Evolutionary conservation across 495 filamentous ascomycete genomes (phyloP).

Genomic region (Podospora didyma): DNA sequence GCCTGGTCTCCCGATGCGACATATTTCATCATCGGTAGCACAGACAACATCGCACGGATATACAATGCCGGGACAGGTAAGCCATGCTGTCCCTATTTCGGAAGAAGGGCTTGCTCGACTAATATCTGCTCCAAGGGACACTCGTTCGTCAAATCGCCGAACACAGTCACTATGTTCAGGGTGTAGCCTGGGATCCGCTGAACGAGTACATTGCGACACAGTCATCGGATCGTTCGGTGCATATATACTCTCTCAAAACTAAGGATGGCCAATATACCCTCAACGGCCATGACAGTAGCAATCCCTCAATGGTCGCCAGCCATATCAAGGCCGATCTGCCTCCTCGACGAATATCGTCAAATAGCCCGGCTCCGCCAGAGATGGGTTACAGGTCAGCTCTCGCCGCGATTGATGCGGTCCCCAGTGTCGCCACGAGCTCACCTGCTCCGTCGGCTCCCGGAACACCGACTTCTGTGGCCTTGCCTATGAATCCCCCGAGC

Average conservation of each 20-base stretch:
- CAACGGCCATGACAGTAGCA: slow-evolving; percentile 37
- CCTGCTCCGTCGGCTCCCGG: slow-evolving; percentile 89
- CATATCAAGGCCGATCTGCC: slow-evolving; percentile 86
- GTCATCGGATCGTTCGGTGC: slow-evolving; percentile 94
- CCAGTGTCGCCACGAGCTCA: slow-evolving; percentile 62
- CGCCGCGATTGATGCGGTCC: slow-evolving; percentile 47
- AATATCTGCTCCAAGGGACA: slow-evolving; percentile 53
- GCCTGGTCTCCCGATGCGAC: slow-evolving; percentile 96
- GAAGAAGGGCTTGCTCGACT: slow-evolving; percentile 1
- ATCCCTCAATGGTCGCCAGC: slow-evolving; percentile 44
- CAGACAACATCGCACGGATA: slow-evolving; percentile 97
- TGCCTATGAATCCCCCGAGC: slow-evolving; percentile 94
- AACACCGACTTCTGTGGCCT: slow-evolving; percentile 82
- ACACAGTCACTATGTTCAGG: slow-evolving; percentile 98
- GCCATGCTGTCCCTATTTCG: neutral
- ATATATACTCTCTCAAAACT: slow-evolving; percentile 92
- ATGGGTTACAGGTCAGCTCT: slow-evolving; percentile 55
- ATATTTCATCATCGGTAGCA: slow-evolving; percentile 97
- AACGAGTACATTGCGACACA: slow-evolving; percentile 99
- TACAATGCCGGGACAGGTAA: slow-evolving; percentile 92
- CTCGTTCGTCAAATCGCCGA: slow-evolving; percentile 96
- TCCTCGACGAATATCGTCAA: slow-evolving; percentile 80
- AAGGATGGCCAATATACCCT: slow-evolving; percentile 95
- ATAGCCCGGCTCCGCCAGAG: slow-evolving; percentile 90
- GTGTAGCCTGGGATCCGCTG: slow-evolving; percentile 95